Base-by-base conservation (phyloP, 306 rosid species). In the Cercis canadensis region DNA sequence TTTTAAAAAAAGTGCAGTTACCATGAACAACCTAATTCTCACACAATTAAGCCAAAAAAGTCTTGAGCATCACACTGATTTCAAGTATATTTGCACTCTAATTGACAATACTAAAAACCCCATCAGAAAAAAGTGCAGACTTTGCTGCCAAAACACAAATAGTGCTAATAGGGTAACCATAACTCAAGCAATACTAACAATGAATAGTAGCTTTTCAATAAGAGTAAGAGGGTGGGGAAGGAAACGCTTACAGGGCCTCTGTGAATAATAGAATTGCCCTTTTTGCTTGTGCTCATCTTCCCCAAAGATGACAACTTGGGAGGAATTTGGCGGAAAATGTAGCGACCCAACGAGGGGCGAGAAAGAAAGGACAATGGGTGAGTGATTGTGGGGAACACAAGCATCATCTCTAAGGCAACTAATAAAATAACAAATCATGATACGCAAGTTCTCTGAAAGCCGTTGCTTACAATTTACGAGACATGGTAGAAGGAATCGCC, bases 231-330 rank as follows among this genome's bases (percentile, higher is more conserved):
- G 5, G 1, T n/a, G 3, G 17, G 0, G 4, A 12, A 12, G 32
- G 7, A 3, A 33, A 17, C 6, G 18, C 78, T 46, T 41, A 79
- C 83, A 11, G 49, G 18, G 3, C 36, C 55, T 6, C 52, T 7
- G 40, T 11, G 6, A 72, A 51, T 19, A 7, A 32, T n/a, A 37
- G 75, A 43, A 18, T 5, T 46, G n/a, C 24, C 43, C 4, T 15
- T 45, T 29, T 19, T 39, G 0, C 6, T 54, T 37, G 31, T 34
- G n/a, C 14, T 7, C 61, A 16, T 69, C 14, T 49, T 17, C 43
- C 21, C 39, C 4, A 32, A 54, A 44, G 44, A 11, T 7, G 17
- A 40, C 46, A 74, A 57, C 47, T 4, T 46, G 2, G 44, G 51
- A 52, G 34, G 19, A 60, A 41, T 11, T 57, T 17, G 69, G 52